phyloP scores from a whole-genome alignment of 345 rosid species.

The Eucalyptus sp. region DNA sequence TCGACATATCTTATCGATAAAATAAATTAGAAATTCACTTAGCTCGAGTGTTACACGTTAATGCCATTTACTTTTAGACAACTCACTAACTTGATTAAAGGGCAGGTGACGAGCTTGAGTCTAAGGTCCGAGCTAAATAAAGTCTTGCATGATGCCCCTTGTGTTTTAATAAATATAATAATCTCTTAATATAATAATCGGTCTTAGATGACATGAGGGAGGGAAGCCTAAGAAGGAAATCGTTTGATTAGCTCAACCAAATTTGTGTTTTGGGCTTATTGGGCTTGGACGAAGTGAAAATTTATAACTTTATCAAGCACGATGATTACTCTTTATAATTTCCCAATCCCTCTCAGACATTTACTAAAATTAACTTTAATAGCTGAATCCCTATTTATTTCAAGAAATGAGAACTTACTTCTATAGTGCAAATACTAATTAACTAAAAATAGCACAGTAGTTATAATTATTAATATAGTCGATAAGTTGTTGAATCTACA shows the following conservation, averaged over 20 bases:
- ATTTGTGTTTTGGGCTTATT: not conserved
- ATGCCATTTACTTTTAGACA: not conserved
- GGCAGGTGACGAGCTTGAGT: too few relatives aligned
- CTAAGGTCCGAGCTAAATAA: not conserved
- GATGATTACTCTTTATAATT: not conserved
- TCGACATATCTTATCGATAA: not conserved
- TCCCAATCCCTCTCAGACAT: not conserved
- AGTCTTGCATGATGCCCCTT: too few relatives aligned
- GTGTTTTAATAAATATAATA: too few relatives aligned
- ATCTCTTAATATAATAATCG: not conserved
- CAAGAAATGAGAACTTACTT: not conserved
- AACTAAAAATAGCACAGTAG: not conserved
- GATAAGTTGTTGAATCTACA: not conserved
- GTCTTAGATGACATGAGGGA: not conserved
- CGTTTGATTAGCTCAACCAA: not conserved
- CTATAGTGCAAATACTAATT: not conserved
- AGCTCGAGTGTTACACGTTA: not conserved
- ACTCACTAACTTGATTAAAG: not conserved
- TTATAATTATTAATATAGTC: not conserved
- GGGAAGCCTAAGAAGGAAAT: not conserved
- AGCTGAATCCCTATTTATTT: too few relatives aligned
- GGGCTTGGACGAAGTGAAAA: not conserved
- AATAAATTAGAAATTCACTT: not conserved
- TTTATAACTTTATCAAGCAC: not conserved
- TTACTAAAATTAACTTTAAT: too few relatives aligned